Evolutionary conservation across 1,284 basidiomycete genomes (phyloP), one percentile per base, ranked within the genome.

Genomic region (Ustilago bromivora): DNA sequence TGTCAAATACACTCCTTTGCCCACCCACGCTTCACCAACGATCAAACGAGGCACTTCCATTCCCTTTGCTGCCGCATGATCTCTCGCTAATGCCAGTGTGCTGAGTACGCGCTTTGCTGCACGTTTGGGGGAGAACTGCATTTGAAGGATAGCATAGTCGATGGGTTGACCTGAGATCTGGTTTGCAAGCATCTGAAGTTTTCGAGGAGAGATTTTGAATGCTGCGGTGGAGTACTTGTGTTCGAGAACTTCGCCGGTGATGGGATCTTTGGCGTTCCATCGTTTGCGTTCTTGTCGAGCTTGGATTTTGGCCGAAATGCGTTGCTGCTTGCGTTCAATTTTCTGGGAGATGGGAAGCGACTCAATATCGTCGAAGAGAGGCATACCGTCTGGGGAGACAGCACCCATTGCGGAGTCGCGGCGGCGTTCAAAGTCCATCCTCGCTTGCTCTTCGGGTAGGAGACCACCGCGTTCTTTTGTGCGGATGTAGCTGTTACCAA

Each of bases 111-210:
- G 91, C 53, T 89, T 90, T 66, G 93, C 92, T 11, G 93, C 94
- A 15, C 94, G 90, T 88, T 98, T 98, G 86, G 95, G 92, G 79
- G 92, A 93, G 87, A 98, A 97, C 85, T 93, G 91, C 93, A 98
- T 96, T 85, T 99, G 96, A 59, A 98, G 88, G 83, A 99, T 96
- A 32, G 96, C 96, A 84, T 93, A 92, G 87, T 98, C 95, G 69
- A 86, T 82, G 3, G 84, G 84, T 57, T 84, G 81, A 2, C 81
- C 82, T 10, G 93, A 89, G 78, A 98, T 94, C 87, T 98, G 94
- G 62, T 91, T 89, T 8, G 93, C 92, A 49, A 99, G 89, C 88
- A 92, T 90, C 87, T 96, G 95, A 61, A 98, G 89, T 87, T 98
- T 98, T 66, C 95, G 90, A 77, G 93, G 94, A 10, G 94, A 96